Evolutionary conservation across 2,329 filamentous ascomycete genomes (phyloP).

Genomic region (Capronia americana): DNA sequence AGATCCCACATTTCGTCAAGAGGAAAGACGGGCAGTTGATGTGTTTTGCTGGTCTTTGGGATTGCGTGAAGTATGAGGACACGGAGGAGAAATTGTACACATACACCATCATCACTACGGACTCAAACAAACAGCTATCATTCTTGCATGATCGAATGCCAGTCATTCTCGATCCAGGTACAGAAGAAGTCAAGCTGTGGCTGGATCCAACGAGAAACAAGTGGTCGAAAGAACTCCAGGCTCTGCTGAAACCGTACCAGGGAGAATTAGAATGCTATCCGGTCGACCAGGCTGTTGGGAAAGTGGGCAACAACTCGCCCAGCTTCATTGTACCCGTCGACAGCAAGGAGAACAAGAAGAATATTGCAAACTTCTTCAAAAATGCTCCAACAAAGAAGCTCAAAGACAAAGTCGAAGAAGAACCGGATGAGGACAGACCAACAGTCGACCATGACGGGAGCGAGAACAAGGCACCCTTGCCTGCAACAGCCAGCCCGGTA

Average conservation of each 20-base stretch:
- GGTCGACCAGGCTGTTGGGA: conserved; percentile 87
- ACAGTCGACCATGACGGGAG: conserved; percentile 54
- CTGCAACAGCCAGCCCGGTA: conserved; percentile 44
- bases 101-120: conserved; percentile 92
- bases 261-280: conserved; percentile 84
- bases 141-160: conserved; percentile 97
- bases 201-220: conserved; percentile 73
- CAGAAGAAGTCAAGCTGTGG: conserved; percentile 74
- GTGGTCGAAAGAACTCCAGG: conserved; percentile 81
- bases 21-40: conserved; percentile 82
- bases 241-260: conserved; percentile 76
- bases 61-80: conserved; percentile 82
- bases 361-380: conserved; percentile 91
- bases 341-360: conserved; percentile 86
- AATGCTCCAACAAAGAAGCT: conserved; percentile 48
- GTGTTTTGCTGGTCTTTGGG: conserved; percentile 92
- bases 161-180: conserved; percentile 81
- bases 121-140: conserved; percentile 78
- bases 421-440: conserved; percentile 50
- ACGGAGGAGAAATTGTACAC: conserved; percentile 76
- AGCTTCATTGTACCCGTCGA: conserved; percentile 81
- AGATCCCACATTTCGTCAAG: conserved; percentile 82
- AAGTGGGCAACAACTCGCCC: conserved; percentile 89
- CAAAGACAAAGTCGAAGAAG: conserved; percentile 34
- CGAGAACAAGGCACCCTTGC: conserved; percentile 61